These are phyloP conservation scores for Silene latifolia DNA, from an alignment of 148 eudicot species.

Conservation along the genomic window DNA sequence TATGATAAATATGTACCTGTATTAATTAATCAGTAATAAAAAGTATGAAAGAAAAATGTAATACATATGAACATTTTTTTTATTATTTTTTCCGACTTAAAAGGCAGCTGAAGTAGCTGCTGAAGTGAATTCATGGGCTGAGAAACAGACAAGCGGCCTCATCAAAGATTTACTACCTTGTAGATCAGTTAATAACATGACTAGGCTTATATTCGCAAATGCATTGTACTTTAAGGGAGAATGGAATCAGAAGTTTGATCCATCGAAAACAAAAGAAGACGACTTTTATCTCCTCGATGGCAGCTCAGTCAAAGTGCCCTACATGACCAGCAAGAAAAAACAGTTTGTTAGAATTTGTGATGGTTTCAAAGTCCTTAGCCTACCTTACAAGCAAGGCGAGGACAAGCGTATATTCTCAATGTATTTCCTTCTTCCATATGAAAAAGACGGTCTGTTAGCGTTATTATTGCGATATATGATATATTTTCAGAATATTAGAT, in stretches of 20 bases:
- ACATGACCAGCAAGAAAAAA: conserved; percentile 77
- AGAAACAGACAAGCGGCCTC: conserved; percentile 72
- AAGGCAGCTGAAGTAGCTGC: no score
- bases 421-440: conserved; percentile 75
- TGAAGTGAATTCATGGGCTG: conserved; percentile 55
- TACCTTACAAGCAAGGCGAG: conserved; percentile 66
- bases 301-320: conserved; percentile 57
- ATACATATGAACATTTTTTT: no score
- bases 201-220: conserved; percentile 76
- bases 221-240: conserved; percentile 85
- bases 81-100: no score
- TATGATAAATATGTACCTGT: no score
- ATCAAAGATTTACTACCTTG: conserved; percentile 75
- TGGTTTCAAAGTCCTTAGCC: conserved; percentile 64
- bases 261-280: conserved; percentile 50
- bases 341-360: conserved; percentile 44
- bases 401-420: conserved; percentile 74
- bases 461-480: no score
- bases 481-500: no score
- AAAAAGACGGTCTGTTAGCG: conserved; percentile 54
- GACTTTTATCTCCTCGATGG: conserved; percentile 71
- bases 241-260: conserved; percentile 66
- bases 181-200: conserved; percentile 53
- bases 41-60: no score
- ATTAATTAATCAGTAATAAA: no score